A percentile compares a stretch with the other conserved stretches of the same genome.
Evolutionary conservation across 2,329 filamentous ascomycete genomes (phyloP).

Genomic region (Gnomoniopsis sp.): DNA sequence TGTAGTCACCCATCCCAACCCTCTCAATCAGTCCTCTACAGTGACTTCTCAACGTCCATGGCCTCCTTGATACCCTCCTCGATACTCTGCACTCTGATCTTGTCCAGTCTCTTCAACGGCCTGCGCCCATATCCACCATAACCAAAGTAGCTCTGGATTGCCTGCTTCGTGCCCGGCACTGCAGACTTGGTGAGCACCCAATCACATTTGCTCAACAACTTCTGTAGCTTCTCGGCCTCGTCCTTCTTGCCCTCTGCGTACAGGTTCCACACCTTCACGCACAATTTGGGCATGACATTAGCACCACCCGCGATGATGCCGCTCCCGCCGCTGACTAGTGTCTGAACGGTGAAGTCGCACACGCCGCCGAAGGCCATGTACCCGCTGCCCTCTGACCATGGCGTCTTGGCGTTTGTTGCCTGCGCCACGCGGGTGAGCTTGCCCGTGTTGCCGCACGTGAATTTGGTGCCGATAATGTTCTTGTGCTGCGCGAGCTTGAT

Average conservation of each 20-base stretch:
- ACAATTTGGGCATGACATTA: slow-evolving; percentile 81
- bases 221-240: slow-evolving; percentile 73
- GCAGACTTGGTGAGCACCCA: slow-evolving; percentile 81
- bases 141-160: slow-evolving; percentile 75
- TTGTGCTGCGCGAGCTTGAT: slow-evolving; percentile 75
- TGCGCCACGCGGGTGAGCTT: slow-evolving; percentile 80
- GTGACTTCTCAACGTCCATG: slow-evolving; percentile 61
- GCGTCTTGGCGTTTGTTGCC: slow-evolving; percentile 68
- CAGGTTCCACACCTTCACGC: slow-evolving; percentile 74
- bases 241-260: slow-evolving; percentile 69
- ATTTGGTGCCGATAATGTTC: slow-evolving; percentile 86
- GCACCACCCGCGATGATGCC: slow-evolving; percentile 84
- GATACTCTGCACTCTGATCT: slow-evolving; percentile 51
- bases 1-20: neutral
- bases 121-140: slow-evolving; percentile 75
- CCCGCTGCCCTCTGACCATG: slow-evolving; percentile 53
- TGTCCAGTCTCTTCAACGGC: slow-evolving; percentile 65
- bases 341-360: slow-evolving; percentile 83
- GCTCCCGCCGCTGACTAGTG: slow-evolving; percentile 71
- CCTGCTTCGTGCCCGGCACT: slow-evolving; percentile 82
- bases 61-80: slow-evolving; percentile 57
- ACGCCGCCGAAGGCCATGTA: slow-evolving; percentile 89
- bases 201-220: slow-evolving; percentile 72
- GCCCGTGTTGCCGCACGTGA: slow-evolving; percentile 87
- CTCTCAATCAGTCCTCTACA: slow-evolving; percentile 29